Evolutionary conservation across 148 eudicot genomes (phyloP).

Genomic region (Polygonum aviculare): DNA sequence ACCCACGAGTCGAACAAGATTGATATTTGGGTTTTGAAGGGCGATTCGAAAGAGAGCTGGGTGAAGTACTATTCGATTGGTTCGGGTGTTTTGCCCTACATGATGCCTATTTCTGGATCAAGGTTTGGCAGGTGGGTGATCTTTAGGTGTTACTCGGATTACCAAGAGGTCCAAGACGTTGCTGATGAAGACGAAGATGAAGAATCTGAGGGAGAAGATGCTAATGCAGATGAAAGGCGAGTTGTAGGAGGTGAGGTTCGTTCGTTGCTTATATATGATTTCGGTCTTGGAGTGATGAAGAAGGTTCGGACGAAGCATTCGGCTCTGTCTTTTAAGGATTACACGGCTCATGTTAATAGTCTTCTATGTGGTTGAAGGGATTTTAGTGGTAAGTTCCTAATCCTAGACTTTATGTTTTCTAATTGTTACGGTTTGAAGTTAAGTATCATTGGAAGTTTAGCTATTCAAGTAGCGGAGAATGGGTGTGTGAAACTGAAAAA

Average conservation of each 20-base stretch:
- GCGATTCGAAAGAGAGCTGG: conserved; percentile 25
- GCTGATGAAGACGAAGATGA: background rate
- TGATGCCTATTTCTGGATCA: conserved; percentile 34
- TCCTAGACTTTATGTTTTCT: background rate
- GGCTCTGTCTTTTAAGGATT: background rate
- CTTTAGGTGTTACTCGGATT: conserved; percentile 12
- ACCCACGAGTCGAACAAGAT: conserved; percentile 21
- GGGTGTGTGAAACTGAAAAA: background rate
- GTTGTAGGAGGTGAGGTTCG: background rate
- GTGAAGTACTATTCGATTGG: conserved; percentile 23
- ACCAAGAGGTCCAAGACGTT: background rate
- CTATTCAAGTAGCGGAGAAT: background rate
- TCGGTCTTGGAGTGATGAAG: conserved; percentile 9
- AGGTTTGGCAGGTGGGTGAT: conserved; percentile 22
- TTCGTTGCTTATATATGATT: conserved; percentile 26
- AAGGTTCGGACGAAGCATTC: conserved; percentile 18
- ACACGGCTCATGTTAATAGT: conserved; percentile 42
- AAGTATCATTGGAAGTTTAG: background rate
- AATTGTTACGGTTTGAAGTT: background rate
- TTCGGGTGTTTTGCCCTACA: conserved; percentile 1
- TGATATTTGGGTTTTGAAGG: conserved; percentile 36
- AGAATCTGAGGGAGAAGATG: background rate
- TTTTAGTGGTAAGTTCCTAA: background rate
- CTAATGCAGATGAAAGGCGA: conserved; percentile 11
- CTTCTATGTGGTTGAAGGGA: conserved; percentile 15